Base-by-base conservation (phyloP, 257 asterid genomes). In the Gentiana dahurica region DNA sequence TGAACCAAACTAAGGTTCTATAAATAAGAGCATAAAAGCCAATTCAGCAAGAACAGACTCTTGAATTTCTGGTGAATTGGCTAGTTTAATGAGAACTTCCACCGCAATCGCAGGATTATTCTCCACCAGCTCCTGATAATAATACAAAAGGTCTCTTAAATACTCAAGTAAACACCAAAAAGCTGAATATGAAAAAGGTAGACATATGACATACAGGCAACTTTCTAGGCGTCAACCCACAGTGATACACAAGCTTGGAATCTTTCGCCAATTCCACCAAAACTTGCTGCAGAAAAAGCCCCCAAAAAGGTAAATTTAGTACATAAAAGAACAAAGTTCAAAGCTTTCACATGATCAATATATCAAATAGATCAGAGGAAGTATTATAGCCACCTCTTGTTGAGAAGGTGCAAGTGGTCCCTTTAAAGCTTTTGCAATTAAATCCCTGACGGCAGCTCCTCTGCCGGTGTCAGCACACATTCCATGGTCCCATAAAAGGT, bases 391-490 rank as follows among this genome's bases (percentile, higher is more conserved):
- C 45, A 91, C 98, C 96, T 91, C 94, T 75, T 91, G 97, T 58
- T 91, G 94, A 58, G 77, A 67, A 63, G 98, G 98, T 49, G 68
- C 78, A 65, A 91, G 97, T 34, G 97, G 86, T 45, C 89, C 88
- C 73, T 85, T 91, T 68, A 91, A 65, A 65, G 98, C 98, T 83
- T 83, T 91, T 43, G 87, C 87, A 65, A 91, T 85, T 61, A 91
- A 72, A 68, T 91, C 94, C 71, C 94, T 83, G 54, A 92, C 87
- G 53, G 98, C 94, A 38, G 90, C 97, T 73, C 97, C 97, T 76
- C 86, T 73, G 62, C 94, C 85, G 39, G 97, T 92, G 79, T 91
- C 96, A 71, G 95, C 96, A 59, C 98, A 91, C 98, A 87, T 91
- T 58, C 95, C 89, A 68, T 84, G 77, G 76, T 91, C 98, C 98